These are phyloP conservation scores for Metschnikowia shivogae DNA, from an alignment of 805 yeast genomes.

Conservation along the genomic window DNA sequence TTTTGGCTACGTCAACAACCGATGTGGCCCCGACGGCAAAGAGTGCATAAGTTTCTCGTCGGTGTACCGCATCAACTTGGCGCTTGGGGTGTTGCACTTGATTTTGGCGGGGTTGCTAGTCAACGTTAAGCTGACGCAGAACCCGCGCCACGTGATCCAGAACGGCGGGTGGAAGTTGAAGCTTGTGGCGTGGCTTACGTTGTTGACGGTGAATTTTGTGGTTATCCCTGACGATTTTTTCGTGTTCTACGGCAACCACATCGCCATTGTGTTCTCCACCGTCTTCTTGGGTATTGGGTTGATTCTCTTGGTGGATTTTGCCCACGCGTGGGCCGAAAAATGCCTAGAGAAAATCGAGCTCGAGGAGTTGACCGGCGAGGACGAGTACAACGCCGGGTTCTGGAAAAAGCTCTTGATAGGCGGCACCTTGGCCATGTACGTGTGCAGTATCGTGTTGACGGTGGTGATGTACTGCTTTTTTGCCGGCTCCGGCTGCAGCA, in stretches of 20 bases:
- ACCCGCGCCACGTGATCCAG: constrained; percentile 78
- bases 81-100: constrained; percentile 77
- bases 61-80: constrained; percentile 88
- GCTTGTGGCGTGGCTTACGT: constrained; percentile 51
- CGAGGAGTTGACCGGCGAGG: constrained; percentile 52
- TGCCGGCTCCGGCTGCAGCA: constrained; percentile 73
- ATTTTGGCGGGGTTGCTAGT: constrained; percentile 61
- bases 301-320: constrained; percentile 88
- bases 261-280: constrained; percentile 81
- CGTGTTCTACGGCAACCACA: constrained; percentile 84
- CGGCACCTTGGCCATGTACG: constrained; percentile 84
- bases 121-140: constrained; percentile 71
- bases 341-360: constrained; percentile 88
- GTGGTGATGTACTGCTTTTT: constrained; percentile 78
- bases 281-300: constrained; percentile 86
- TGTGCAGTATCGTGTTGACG: constrained; percentile 67
- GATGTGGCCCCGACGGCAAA: constrained; percentile 67
- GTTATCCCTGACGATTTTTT: constrained; percentile 81
- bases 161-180: constrained; percentile 91
- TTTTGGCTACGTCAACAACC: constrained; percentile 62
- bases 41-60: constrained; percentile 87
- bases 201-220: constrained; percentile 61
- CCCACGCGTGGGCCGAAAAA: constrained; percentile 98
- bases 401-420: constrained; percentile 83
- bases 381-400: constrained; percentile 46